These are phyloP conservation scores for Geotrichum klebahnii DNA, from an alignment of 1,139 yeast species.

Conservation along the genomic window DNA sequence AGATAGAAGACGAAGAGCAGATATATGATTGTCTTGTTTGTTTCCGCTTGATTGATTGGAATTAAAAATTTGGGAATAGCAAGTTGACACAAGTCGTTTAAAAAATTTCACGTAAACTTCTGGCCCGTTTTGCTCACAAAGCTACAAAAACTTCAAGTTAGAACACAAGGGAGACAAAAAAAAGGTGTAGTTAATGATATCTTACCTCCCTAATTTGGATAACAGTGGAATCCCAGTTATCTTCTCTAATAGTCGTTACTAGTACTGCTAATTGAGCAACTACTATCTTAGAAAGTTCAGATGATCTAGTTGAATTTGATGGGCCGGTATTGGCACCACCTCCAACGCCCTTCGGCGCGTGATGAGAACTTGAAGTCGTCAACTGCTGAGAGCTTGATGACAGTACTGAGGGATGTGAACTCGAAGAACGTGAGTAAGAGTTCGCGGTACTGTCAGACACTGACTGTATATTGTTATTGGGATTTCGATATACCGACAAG, in stretches of 20 bases:
- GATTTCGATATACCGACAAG: constrained; percentile 1
- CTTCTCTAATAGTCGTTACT: constrained; percentile 44
- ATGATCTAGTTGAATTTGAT: constrained; percentile 13
- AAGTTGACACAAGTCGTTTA: constrained; percentile 36
- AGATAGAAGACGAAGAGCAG: constrained; percentile 24
- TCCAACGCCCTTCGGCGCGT: constrained; percentile 21
- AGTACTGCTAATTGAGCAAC: constrained; percentile 54
- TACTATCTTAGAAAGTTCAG: constrained; percentile 45
- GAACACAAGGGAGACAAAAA: not conserved
- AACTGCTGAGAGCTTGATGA: constrained; percentile 16
- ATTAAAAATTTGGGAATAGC: constrained; percentile 39
- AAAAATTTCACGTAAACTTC: constrained; percentile 40
- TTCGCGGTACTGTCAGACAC: constrained; percentile 7
- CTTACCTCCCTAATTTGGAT: constrained; percentile 46
- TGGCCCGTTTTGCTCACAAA: constrained; percentile 42
- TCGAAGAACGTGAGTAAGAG: constrained; percentile 8
- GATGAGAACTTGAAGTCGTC: constrained; percentile 9
- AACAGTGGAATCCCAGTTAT: constrained; percentile 44
- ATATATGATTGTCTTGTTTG: constrained; percentile 26
- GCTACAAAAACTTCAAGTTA: constrained; percentile 25
- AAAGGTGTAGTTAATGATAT: not conserved
- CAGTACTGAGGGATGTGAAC: constrained; percentile 20
- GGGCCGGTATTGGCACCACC: constrained; percentile 15
- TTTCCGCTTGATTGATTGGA: constrained; percentile 30
- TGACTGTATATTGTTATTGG: not conserved